Base-by-base conservation (phyloP, 345 rosid species). In the Firmiana major region DNA sequence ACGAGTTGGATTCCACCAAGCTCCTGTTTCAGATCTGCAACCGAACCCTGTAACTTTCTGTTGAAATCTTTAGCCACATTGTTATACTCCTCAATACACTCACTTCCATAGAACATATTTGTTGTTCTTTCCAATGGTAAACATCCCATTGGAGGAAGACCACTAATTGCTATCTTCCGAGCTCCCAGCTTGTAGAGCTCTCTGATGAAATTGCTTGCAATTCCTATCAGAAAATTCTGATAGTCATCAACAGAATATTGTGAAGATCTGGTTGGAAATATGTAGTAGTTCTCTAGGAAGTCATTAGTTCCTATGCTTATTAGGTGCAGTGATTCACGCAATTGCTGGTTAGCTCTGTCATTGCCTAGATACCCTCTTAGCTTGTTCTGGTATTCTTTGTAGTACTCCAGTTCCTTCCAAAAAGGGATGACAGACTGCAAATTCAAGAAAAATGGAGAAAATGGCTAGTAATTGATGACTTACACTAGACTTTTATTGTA, bases 301-400 rank as follows among this genome's bases (percentile, higher is more conserved):
- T 94, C 97, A 48, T 94, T 94, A 55, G 97, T 92, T 78, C 98
- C 98, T 3, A 92, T 80, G 83, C 98, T 90, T 65, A 94, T 84
- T 38, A 91, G 57, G 85, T 92, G 87, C 74, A 91, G 77, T 34
- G 98, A 85, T 79, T 94, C 89, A 1, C 77, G 71, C 6, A 94
- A 55, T 53, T 89, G 64, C 19, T 79, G 80, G n/a, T 81, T 82
- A 1, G 97, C 97, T 77, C 74, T 81, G 65, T 86, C 81, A n/a
- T 81, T 70, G 0, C 93, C 96, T 2, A 90, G 73, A 60, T 80
- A 85, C 62, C 75, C 81, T 84, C 86, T 86, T 26, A 92, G 87
- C 63, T 74, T 86, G 4, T 57, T 77, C 53, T 90, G 98, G 75
- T 87, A 94, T 48, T 88, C 97, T 82, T 82, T 87, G 87, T 83